Evolutionary conservation across 164 flowering plant genomes (phyloP), one percentile per base, ranked within the genome.

Genomic region (Chimonanthus praecox): DNA sequence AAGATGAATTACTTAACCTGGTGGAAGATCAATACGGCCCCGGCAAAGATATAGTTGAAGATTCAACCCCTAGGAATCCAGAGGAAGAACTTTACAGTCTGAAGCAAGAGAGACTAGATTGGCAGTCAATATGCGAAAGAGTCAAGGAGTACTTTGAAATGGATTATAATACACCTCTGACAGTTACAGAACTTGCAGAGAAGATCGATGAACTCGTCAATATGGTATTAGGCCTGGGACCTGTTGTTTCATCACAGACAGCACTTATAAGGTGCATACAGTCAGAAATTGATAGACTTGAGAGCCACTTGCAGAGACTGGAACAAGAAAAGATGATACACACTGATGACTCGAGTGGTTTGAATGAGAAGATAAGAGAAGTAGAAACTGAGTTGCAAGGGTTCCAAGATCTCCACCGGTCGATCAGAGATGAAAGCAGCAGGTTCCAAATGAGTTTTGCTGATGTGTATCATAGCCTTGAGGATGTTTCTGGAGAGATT

Each of bases 151-250:
- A 86, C 3, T 78, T 82, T 71, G 85, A 84, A 21, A 78, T 66
- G 5, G 78, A 74, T 7, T 68, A 78, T 1, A 75, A 68, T 20
- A 21, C 74, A 50, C 76, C 83, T 71, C 78, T 87, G 3, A 83
- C 81, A 3, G 87, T 85, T 80, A 66, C 87, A 72, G 90, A 91
- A 67, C 75, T 93, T 82, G 95, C 87, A 13, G 94, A 91, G 76
- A 88, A 84, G 82, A 85, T 92, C 63, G 96, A 94, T 77, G 91
- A 88, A 76, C 89, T 92, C 47, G 97, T 91, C 51, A 84, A 83
- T 58, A 89, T 86, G 79, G 94, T 94, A 66, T 75, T 90, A 45
- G 72, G 76, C 77, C 78, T 94, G 58, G 93, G 88, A 75, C 79
- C 82, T 60, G 74, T 85, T 45, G 84, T 87, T 47, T 87, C 92